A percentile compares a stretch with the other conserved stretches of the same genome.
Evolutionary conservation across 768 basidiomycete species (phyloP).

Genomic region (Tremella fuciformis): DNA sequence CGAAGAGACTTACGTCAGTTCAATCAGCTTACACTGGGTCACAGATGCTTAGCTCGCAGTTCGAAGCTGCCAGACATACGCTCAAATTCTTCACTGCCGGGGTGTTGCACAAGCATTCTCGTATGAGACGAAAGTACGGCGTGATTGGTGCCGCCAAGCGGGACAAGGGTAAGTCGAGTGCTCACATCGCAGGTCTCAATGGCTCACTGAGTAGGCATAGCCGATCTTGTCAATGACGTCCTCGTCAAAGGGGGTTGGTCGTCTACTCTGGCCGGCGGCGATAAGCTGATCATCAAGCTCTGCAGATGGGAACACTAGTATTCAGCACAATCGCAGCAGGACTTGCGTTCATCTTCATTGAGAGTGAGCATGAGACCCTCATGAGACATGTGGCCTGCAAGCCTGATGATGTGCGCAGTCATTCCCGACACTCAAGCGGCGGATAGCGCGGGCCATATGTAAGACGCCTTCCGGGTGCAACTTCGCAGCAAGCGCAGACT

Average conservation of each 20-base stretch:
- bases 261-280: not conserved
- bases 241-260: not conserved
- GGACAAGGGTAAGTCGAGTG: not conserved
- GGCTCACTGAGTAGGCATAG: not conserved
- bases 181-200: not conserved
- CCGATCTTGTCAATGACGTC: constrained; percentile 1
- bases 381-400: not conserved
- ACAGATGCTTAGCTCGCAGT: not conserved
- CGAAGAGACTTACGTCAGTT: too few species aligned
- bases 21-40: not conserved
- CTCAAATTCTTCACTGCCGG: constrained; percentile 1
- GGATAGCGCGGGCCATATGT: not conserved
- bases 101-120: not conserved
- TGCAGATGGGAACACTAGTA: not conserved
- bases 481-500: not conserved
- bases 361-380: not conserved
- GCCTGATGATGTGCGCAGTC: not conserved
- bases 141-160: not conserved
- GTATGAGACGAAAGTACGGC: not conserved
- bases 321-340: not conserved
- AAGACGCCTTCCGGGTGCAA: not conserved
- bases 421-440: not conserved
- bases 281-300: not conserved
- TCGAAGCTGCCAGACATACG: constrained; percentile 5
- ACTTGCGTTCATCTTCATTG: not conserved